phyloP scores from a whole-genome alignment of 2,329 filamentous ascomycete genomes.

The Microthyrium microscopicum region DNA sequence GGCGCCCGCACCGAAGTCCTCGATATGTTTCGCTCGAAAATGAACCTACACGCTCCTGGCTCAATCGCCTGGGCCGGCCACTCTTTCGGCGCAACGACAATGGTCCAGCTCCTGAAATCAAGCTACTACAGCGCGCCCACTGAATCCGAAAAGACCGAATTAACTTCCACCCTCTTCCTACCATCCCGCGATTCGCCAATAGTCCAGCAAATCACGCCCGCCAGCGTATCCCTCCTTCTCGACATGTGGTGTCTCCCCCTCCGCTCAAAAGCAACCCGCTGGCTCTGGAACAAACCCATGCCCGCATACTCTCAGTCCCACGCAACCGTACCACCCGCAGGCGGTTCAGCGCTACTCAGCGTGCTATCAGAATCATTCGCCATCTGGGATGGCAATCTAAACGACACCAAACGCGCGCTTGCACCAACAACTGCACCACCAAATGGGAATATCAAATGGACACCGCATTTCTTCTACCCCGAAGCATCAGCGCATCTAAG shows the following conservation, averaged over 20 bases:
- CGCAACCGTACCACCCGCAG: no score
- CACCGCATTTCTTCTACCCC: slow-evolving; percentile 60
- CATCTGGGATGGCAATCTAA: slow-evolving; percentile 60
- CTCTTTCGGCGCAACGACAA: slow-evolving; percentile 62
- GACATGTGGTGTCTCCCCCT: slow-evolving; percentile 74
- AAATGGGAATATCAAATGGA: slow-evolving; percentile 10
- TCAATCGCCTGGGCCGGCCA: slow-evolving; percentile 63
- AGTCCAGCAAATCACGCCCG: slow-evolving; percentile 48
- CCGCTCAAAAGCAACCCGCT: slow-evolving; percentile 41
- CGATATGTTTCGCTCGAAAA: slow-evolving; percentile 38
- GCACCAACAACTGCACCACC: slow-evolving; percentile 20
- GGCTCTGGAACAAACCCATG: slow-evolving; percentile 55
- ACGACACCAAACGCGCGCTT: slow-evolving; percentile 49
- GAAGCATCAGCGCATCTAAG: slow-evolving; percentile 59
- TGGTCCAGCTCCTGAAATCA: slow-evolving; percentile 63
- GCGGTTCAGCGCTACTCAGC: slow-evolving; percentile 44
- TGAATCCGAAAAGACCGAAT: not conserved
- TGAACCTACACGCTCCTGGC: slow-evolving; percentile 56
- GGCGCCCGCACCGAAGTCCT: slow-evolving; percentile 29
- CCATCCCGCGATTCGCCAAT: slow-evolving; percentile 41
- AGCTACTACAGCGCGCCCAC: slow-evolving; percentile 34
- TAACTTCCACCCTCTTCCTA: slow-evolving; percentile 42
- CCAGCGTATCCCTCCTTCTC: slow-evolving; percentile 50
- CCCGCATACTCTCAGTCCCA: slow-evolving; percentile 41
- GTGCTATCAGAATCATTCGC: slow-evolving; percentile 63